A percentile compares a stretch with the other conserved stretches of the same genome.
Evolutionary conservation across 73 alveolate genomes (phyloP).

Genomic region (Diophrys sp.): DNA sequence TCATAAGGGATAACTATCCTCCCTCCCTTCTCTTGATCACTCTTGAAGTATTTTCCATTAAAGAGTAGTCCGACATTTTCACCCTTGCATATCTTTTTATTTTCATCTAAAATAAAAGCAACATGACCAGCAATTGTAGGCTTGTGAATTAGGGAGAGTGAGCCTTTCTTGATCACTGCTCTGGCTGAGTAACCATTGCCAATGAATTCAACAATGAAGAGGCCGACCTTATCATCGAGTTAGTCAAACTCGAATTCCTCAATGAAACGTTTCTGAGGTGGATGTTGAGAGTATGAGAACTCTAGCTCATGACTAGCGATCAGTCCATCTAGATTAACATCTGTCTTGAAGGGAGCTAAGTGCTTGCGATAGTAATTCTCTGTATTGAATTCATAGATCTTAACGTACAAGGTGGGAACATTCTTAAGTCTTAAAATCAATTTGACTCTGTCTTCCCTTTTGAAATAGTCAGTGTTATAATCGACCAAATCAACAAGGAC

Average conservation of each 20-base stretch:
- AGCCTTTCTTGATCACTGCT: slow-evolving; percentile 57
- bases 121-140: slow-evolving; percentile 57
- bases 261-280: slow-evolving; percentile 19
- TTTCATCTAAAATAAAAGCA: slow-evolving; percentile 57
- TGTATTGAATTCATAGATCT: slow-evolving; percentile 41
- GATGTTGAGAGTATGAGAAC: slow-evolving; percentile 3
- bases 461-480: neutral
- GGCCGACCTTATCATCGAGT: slow-evolving; percentile 24
- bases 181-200: slow-evolving; percentile 31
- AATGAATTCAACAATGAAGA: slow-evolving; percentile 43
- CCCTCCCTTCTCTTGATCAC: slow-evolving; percentile 24
- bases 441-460: neutral
- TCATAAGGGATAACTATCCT: slow-evolving; percentile 51
- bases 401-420: neutral
- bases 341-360: slow-evolving; percentile 15
- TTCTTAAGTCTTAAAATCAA: neutral
- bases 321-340: slow-evolving; percentile 44
- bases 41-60: slow-evolving; percentile 5
- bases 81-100: slow-evolving; percentile 33
- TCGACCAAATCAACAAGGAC: neutral
- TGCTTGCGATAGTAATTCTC: slow-evolving; percentile 35
- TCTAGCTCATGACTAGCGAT: slow-evolving; percentile 18
- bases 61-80: slow-evolving; percentile 10
- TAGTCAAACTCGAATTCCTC: slow-evolving; percentile 21
- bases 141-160: slow-evolving; percentile 42